These are phyloP conservation scores for Lumnitzera littorea DNA, from an alignment of 345 rosid genomes.

Conservation along the genomic window DNA sequence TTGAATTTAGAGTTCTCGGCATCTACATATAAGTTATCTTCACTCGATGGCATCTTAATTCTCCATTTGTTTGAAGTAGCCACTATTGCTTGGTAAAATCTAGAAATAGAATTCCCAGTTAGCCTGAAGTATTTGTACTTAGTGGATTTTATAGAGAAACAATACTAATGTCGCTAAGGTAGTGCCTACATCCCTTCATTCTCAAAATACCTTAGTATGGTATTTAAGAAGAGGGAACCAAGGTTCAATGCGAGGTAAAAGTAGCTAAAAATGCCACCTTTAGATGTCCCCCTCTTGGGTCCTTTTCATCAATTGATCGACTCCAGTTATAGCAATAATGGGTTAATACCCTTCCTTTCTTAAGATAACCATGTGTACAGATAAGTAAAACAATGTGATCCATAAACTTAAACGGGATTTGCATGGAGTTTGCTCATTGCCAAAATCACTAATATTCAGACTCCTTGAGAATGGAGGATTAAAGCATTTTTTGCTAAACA, in stretches of 20 bases:
- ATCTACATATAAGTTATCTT: slow-evolving; percentile 36
- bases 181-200: slow-evolving; percentile 92
- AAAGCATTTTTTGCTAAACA: too few species aligned
- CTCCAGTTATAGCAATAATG: slow-evolving; percentile 86
- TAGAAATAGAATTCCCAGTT: slow-evolving; percentile 72
- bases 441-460: slow-evolving; percentile 76
- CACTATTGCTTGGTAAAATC: slow-evolving; percentile 74
- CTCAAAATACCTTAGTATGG: slow-evolving; percentile 80
- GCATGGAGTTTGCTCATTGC: slow-evolving; percentile 56
- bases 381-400: slow-evolving; percentile 71
- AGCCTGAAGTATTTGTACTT: slow-evolving; percentile 86
- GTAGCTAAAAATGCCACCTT: slow-evolving; percentile 98
- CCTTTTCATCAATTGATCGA: slow-evolving; percentile 96
- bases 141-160: slow-evolving; percentile 62
- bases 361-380: slow-evolving; percentile 75
- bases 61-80: slow-evolving; percentile 77
- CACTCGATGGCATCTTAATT: slow-evolving; percentile 31
- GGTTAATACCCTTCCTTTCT: slow-evolving; percentile 99
- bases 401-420: slow-evolving; percentile 57
- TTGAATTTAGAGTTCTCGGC: slow-evolving; percentile 27
- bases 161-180: slow-evolving; percentile 66
- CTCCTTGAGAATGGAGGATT: too few species aligned
- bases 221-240: slow-evolving; percentile 97
- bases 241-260: slow-evolving; percentile 90
- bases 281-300: slow-evolving; percentile 71